Evolutionary conservation across 495 filamentous ascomycete genomes (phyloP).

Genomic region (Wilcoxina mikolae): DNA sequence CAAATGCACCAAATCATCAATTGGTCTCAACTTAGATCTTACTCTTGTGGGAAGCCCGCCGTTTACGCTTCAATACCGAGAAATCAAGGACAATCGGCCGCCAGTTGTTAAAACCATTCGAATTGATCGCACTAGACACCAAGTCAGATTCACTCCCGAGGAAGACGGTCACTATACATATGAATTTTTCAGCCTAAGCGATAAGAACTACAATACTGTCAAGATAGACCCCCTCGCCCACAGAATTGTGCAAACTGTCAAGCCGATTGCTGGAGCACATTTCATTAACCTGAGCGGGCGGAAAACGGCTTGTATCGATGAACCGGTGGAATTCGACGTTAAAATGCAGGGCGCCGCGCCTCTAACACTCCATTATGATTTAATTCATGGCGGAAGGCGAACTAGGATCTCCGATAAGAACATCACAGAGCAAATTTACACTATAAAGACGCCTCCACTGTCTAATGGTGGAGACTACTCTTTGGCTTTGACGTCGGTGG

Average conservation of each 20-base stretch:
- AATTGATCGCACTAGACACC: slow-evolving; percentile 53
- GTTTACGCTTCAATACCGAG: slow-evolving; percentile 60
- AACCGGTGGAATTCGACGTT: slow-evolving; percentile 57
- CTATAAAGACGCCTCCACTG: slow-evolving; percentile 58
- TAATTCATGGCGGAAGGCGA: slow-evolving; percentile 78
- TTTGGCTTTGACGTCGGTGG: slow-evolving; percentile 63
- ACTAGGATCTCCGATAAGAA: slow-evolving; percentile 48
- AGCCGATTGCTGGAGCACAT: slow-evolving; percentile 68
- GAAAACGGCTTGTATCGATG: slow-evolving; percentile 61
- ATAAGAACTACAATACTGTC: slow-evolving; percentile 58
- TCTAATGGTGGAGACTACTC: slow-evolving; percentile 74
- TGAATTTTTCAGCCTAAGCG: slow-evolving; percentile 62
- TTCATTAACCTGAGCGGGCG: slow-evolving; percentile 41
- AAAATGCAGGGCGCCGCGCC: slow-evolving; percentile 65
- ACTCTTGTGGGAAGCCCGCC: slow-evolving; percentile 82
- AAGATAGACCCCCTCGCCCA: slow-evolving; percentile 37
- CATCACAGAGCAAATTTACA: slow-evolving; percentile 45
- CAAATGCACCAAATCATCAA: slow-evolving; percentile 83
- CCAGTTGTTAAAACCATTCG: slow-evolving; percentile 35
- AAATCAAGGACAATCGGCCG: slow-evolving; percentile 44
- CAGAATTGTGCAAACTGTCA: slow-evolving; percentile 75
- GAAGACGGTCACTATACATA: slow-evolving; percentile 77
- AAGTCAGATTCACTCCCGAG: slow-evolving; percentile 68
- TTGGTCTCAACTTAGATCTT: slow-evolving; percentile 74
- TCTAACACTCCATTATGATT: slow-evolving; percentile 81